A percentile compares a stretch with the other conserved stretches of the same genome.
Evolutionary conservation across 75 land plant species (phyloP).

Genomic region (Picea glauca): DNA sequence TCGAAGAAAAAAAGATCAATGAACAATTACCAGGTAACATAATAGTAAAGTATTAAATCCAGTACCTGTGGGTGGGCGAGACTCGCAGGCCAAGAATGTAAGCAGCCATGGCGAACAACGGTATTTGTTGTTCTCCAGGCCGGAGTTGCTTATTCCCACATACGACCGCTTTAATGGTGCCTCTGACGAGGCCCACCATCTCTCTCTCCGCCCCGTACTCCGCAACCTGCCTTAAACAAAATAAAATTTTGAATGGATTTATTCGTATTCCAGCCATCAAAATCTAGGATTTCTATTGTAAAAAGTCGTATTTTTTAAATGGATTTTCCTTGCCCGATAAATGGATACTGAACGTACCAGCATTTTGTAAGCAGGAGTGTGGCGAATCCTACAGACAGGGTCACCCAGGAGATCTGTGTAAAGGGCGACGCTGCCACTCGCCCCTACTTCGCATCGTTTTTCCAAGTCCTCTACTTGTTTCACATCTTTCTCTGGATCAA

Average conservation of each 20-base stretch:
- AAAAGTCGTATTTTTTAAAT: too few species aligned
- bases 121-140: neutral
- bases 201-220: conserved; percentile 31
- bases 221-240: conserved; percentile 40
- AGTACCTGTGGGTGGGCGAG: conserved; percentile 35
- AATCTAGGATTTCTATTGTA: too few species aligned
- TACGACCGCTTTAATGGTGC: conserved; percentile 59
- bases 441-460: conserved; percentile 51
- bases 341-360: conserved; percentile 32
- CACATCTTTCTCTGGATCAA: conserved; percentile 24
- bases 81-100: conserved; percentile 64
- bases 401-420: conserved; percentile 68
- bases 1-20: neutral
- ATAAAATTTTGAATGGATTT: too few species aligned
- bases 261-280: too few species aligned
- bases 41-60: neutral
- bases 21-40: too few species aligned
- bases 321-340: too few species aligned
- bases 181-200: conserved; percentile 62
- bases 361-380: conserved; percentile 61
- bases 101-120: conserved; percentile 23
- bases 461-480: conserved; percentile 43
- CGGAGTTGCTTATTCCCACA: conserved; percentile 15
- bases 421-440: conserved; percentile 34
- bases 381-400: conserved; percentile 73